Percentiles rank a stretch among this genome's conserved stretches.
Conservation (phyloP, 1,139 yeast species). For the Kazachstania sp. region DNA sequence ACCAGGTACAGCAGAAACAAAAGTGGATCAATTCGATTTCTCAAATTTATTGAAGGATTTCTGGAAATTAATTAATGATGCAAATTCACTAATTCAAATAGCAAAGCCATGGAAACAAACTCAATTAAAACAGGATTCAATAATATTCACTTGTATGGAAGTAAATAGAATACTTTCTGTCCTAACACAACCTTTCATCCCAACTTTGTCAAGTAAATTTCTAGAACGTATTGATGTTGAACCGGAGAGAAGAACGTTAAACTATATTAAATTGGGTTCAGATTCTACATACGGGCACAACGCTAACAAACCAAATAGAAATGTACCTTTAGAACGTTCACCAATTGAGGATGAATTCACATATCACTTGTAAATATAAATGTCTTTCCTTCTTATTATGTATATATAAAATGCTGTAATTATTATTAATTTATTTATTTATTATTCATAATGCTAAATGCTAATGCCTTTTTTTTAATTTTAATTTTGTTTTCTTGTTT, state of each 20-base stretch:
- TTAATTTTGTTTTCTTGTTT: not conserved
- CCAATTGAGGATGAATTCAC: slow-evolving; percentile 3
- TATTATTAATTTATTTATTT: not conserved
- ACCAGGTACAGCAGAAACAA: slow-evolving; percentile 34
- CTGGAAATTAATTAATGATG: slow-evolving; percentile 52
- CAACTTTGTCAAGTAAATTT: slow-evolving; percentile 48
- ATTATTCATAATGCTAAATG: not conserved
- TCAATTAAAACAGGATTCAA: slow-evolving; percentile 37
- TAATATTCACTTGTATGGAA: slow-evolving; percentile 62
- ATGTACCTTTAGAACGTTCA: slow-evolving; percentile 33
- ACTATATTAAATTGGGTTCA: slow-evolving; percentile 37
- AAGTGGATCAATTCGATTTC: slow-evolving; percentile 44
- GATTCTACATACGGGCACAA: slow-evolving; percentile 43
- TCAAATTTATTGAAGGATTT: slow-evolving; percentile 53
- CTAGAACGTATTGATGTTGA: slow-evolving; percentile 57
- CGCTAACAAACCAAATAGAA: slow-evolving; percentile 37
- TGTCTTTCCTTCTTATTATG: not conserved
- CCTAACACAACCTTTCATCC: slow-evolving; percentile 63
- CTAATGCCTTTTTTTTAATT: too few relatives aligned
- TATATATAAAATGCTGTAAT: not conserved
- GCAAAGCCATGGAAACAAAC: slow-evolving; percentile 52
- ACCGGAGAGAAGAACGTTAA: slow-evolving; percentile 34
- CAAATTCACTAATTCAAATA: slow-evolving; percentile 55
- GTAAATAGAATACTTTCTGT: slow-evolving; percentile 60
- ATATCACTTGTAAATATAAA: not conserved